Evolutionary conservation across 495 filamentous ascomycete genomes (phyloP).

Genomic region (Penicillium longicatenatum): DNA sequence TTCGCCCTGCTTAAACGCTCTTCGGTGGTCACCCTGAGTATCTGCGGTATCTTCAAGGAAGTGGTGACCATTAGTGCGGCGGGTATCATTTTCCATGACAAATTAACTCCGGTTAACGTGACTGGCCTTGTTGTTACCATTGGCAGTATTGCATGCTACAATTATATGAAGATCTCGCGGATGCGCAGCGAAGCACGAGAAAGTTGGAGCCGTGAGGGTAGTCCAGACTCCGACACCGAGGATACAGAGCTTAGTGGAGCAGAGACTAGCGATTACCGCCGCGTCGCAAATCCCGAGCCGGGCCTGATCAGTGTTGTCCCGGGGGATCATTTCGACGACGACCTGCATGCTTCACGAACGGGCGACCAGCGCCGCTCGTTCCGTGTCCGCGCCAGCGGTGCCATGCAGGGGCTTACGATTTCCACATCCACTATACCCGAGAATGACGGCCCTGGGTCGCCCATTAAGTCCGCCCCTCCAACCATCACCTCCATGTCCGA

Average conservation of each 20-base stretch:
- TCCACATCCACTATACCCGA: constrained; percentile 38
- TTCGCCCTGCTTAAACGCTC: constrained; percentile 95
- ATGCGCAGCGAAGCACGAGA: constrained; percentile 73
- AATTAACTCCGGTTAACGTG: constrained; percentile 85
- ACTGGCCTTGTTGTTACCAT: constrained; percentile 89
- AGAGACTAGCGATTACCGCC: constrained; percentile 32
- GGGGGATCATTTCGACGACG: constrained; percentile 25
- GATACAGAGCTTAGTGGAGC: constrained; percentile 27
- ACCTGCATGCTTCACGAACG: constrained; percentile 31
- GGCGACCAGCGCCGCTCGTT: constrained; percentile 38
- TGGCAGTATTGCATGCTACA: constrained; percentile 81
- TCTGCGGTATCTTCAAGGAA: constrained; percentile 99
- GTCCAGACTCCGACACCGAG: constrained; percentile 36
- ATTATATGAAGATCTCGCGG: constrained; percentile 88
- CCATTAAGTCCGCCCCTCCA: constrained; percentile 39
- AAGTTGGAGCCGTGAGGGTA: constrained; percentile 33
- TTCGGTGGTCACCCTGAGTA: constrained; percentile 91
- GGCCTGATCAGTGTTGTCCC: constrained; percentile 22
- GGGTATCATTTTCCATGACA: constrained; percentile 84
- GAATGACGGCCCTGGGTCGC: constrained; percentile 29
- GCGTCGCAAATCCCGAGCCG: constrained; percentile 29
- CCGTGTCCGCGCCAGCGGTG: constrained; percentile 40
- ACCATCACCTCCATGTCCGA: constrained; percentile 35
- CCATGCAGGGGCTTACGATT: constrained; percentile 36
- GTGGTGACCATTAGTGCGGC: constrained; percentile 94